Base-by-base conservation (phyloP, 2,329 filamentous ascomycete genomes). In the Colletotrichum viniferum region DNA sequence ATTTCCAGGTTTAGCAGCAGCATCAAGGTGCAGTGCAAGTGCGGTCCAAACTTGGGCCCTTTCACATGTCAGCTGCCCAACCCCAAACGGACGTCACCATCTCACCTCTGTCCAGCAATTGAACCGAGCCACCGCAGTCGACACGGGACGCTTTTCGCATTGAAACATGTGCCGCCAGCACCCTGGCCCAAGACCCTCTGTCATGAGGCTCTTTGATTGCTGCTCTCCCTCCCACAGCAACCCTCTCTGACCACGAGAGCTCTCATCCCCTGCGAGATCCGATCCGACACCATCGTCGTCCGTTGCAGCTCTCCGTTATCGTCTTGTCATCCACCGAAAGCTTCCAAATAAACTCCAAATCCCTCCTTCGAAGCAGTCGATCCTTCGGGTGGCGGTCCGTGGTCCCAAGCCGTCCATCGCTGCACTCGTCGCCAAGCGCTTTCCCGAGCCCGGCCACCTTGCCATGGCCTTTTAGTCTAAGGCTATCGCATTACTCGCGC, bases 21-120 rank as follows among this genome's bases (percentile, higher is more conserved):
- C n/a, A n/a, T 13, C n/a, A 21, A 38, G 60, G 30, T 34, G 28
- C 34, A 36, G 30, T 21, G 34, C n/a, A 34, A 34, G 13, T 36
- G 34, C 34, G 2, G 32, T 38, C 58, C 3, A 26, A 32, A 48
- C 34, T 26, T 56, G 66, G 62, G 69, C 28, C 58, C 73, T 76
- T 76, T 76, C 73, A 76, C 73, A 76, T 76, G 73, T 76, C 73
- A 76, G 73, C 69, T 76, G 73, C 56, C 34, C 43, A 28, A 64
- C 24, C 69, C 63, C 73, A 76, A 69, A 73, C 63, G 66, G 64
- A 73, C 73, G 73, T 76, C 73, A 73, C 73, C 69, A 73, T 76
- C 69, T 55, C 70, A 73, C 69, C 63, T 69, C 58, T 58, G 69
- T 71, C 73, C 73, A 76, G 69, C 63, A 68, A 73, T 65, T 76